Conservation (phyloP, 2,329 filamentous ascomycete species). For the Paecilomyces variotii region DNA sequence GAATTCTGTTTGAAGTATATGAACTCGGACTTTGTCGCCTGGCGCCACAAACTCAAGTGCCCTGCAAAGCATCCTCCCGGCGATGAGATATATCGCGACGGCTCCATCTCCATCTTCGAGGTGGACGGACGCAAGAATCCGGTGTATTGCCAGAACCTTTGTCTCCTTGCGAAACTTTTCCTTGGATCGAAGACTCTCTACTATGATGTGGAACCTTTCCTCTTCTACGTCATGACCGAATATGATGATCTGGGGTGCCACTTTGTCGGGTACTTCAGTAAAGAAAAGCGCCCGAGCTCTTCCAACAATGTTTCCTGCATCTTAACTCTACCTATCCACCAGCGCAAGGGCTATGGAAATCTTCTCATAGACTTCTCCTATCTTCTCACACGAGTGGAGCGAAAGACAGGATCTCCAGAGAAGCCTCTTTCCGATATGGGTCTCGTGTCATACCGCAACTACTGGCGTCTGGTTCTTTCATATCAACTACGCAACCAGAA, state of each 20-base stretch:
- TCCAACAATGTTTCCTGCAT: slow-evolving; percentile 98
- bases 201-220: slow-evolving; percentile 97
- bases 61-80: slow-evolving; percentile 93
- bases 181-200: slow-evolving; percentile 97
- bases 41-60: slow-evolving; percentile 96
- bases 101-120: slow-evolving; percentile 91
- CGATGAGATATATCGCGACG: slow-evolving; percentile 95
- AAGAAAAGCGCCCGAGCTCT: slow-evolving; percentile 90
- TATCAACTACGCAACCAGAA: slow-evolving; percentile 66
- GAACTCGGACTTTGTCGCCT: slow-evolving; percentile 97
- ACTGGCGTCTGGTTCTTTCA: slow-evolving; percentile 87
- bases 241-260: slow-evolving; percentile 85
- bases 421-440: slow-evolving; percentile 98
- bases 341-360: slow-evolving; percentile 94
- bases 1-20: slow-evolving; percentile 99
- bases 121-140: slow-evolving; percentile 91
- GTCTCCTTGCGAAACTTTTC: slow-evolving; percentile 90
- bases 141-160: slow-evolving; percentile 94
- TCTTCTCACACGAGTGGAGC: slow-evolving; percentile 83
- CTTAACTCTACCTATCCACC: slow-evolving; percentile 88
- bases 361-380: slow-evolving; percentile 98
- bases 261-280: slow-evolving; percentile 98
- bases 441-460: slow-evolving; percentile 91
- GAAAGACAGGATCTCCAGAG: slow-evolving; percentile 90
- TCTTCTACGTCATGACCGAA: slow-evolving; percentile 97